Evolutionary conservation across 1,139 yeast genomes (phyloP), one percentile per base, ranked within the genome.

Genomic region (Kodamaea ohmeri): DNA sequence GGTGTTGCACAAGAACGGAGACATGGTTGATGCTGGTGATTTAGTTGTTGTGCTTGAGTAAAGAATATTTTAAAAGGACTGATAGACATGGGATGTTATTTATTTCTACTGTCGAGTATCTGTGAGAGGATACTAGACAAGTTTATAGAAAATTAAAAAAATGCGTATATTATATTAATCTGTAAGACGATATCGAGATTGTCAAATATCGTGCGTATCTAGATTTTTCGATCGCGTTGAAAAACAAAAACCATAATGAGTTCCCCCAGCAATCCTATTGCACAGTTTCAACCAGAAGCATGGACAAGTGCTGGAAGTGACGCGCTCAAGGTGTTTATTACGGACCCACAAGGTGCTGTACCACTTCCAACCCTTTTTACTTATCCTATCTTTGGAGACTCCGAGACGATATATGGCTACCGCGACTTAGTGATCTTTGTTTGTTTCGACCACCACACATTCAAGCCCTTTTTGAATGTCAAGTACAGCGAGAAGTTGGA

Each of bases 21-120:
- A 90, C 56, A 86, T 90, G 86, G 95, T 90, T 30, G 97, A 90
- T 44, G 88, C 96, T 20, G 97, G 97, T 44, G 97, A 90, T 58
- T 65, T 89, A 47, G 96, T 92, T 32, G 97, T 85, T 29, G 94
- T 89, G 17, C 63, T 84, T 34, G 75, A 67, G 50, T 67, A 55
- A 47, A 22, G 3, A 21, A 7, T 6, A 20, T 20, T 20, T 7
- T 20, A n/a, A n/a, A n/a, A n/a, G 22, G 6, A 6, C 22, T 20
- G 22, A 9, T 20, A 9, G 22, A 9, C 22, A 7, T 20, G 22
- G 6, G 9, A 20, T 13, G n/a, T 4, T 29, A 29, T 21, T 15
- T 19, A 4, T 20, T 30, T 19, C 18, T n/a, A 18, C 20, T 30
- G 13, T 20, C 13, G n/a, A n/a, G 25, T 18, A 17, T 30, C 20